Evolutionary conservation across 768 basidiomycete genomes (phyloP).

Genomic region (Russula emetica): DNA sequence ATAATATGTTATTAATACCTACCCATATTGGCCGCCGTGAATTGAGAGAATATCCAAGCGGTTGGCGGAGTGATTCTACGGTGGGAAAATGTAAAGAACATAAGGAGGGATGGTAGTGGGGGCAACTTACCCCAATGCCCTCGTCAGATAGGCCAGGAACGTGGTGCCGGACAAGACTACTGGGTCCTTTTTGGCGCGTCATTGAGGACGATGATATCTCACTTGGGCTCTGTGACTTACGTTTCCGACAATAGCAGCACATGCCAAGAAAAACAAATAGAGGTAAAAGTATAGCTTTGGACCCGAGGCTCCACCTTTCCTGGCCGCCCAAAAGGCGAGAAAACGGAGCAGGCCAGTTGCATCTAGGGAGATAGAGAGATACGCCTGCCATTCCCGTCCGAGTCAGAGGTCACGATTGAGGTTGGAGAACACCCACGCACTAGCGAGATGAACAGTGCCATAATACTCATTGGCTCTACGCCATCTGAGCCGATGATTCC

Average conservation of each 20-base stretch:
- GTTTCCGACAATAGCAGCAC: constrained; percentile 83
- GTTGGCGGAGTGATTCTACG: constrained; percentile 40
- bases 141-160: constrained; percentile 85
- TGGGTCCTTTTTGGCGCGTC: constrained; percentile 51
- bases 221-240: constrained; percentile 28
- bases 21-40: constrained; percentile 74
- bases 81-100: not conserved
- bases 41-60: constrained; percentile 72
- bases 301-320: constrained; percentile 68
- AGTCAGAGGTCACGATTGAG: not conserved
- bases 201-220: not conserved
- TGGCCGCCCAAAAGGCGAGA: constrained; percentile 82
- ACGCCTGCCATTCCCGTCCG: constrained; percentile 41
- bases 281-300: constrained; percentile 71
- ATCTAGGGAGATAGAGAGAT: constrained; percentile 90
- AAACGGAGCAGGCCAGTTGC: constrained; percentile 82
- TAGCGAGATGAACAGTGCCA: constrained; percentile 86
- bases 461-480: constrained; percentile 86
- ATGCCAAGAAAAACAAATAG: constrained; percentile 73
- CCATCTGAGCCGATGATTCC: constrained; percentile 80
- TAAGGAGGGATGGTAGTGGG: not conserved
- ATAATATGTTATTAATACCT: constrained; percentile 38
- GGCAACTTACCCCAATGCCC: constrained; percentile 46
- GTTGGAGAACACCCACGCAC: constrained; percentile 34
- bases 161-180: constrained; percentile 89